Conservation (phyloP, 106 monocot species). For the Dioscorea alata region DNA sequence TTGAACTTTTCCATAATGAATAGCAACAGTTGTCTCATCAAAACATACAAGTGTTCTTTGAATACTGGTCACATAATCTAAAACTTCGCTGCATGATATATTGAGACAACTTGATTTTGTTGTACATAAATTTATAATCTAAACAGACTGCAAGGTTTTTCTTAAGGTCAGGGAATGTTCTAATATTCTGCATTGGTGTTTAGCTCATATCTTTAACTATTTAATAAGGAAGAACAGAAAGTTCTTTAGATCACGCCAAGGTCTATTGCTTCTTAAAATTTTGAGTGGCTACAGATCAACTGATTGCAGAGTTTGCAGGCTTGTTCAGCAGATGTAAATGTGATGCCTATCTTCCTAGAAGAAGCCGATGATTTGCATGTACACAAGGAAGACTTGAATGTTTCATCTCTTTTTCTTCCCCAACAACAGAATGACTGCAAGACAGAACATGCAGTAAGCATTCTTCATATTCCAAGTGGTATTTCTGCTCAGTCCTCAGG, state of each 20-base stretch:
- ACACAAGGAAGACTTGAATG: conserved; percentile 54
- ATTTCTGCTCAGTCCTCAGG: conserved; percentile 69
- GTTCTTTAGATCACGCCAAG: too few relatives aligned
- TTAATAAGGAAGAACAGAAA: too few relatives aligned
- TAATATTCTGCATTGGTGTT: background rate
- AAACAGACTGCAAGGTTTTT: too few relatives aligned
- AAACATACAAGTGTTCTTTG: too few relatives aligned
- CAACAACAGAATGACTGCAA: background rate
- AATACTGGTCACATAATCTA: too few relatives aligned
- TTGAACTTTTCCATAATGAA: too few relatives aligned
- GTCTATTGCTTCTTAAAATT: background rate
- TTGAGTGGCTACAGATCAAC: background rate
- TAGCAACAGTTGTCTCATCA: too few relatives aligned
- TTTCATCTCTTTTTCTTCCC: conserved; percentile 15
- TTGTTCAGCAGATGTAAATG: conserved; percentile 58
- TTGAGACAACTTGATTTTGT: too few relatives aligned
- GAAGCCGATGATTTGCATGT: conserved; percentile 39
- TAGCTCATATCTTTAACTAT: too few relatives aligned
- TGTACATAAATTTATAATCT: too few relatives aligned
- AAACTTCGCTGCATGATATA: too few relatives aligned
- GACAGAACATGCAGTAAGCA: conserved; percentile 17
- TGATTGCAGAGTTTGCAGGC: conserved; percentile 38
- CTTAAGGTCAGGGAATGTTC: background rate
- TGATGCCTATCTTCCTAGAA: conserved; percentile 74
- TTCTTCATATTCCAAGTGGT: conserved; percentile 58